Base-by-base conservation (phyloP, 495 filamentous ascomycete genomes). In the Penicillium maclennaniae region DNA sequence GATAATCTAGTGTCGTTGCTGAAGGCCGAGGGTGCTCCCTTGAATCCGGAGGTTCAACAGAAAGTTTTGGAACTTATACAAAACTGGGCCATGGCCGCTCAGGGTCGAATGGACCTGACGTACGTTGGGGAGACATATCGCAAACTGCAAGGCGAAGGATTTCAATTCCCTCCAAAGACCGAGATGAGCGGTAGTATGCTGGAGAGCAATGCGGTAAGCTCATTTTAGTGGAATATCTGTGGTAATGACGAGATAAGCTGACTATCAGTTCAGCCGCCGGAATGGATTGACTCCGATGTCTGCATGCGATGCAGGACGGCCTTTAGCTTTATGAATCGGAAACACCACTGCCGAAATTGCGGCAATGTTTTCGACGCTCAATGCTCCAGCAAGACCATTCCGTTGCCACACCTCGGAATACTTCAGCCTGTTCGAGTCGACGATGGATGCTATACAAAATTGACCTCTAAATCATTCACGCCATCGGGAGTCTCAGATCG, bases 211-310 rank as follows among this genome's bases (percentile, higher is more conserved):
- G 93, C 93, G 47, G 92, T 97, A 79, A 69, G 90, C 53, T 50
- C n/a, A n/a, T n/a, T n/a, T n/a, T n/a, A n/a, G n/a, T n/a, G n/a
- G n/a, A n/a, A n/a, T 17, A 16, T 40, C 2, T 6, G 17, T 16
- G 6, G 23, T 3, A 50, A 19, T 34, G 10, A 34, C 31, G 31
- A 14, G 10, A 12, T 52, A 7, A 16, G 21, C 45, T 43, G 44
- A 62, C n/a, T 63, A 6, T 52, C 51, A 56, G 34, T 47, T 40
- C 57, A 96, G 92, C 93, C 93, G 4, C 93, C 93, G 4, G 93
- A 97, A 68, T 98, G 93, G 93, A 86, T 86, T 27, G 95, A 98
- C 69, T 96, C 92, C 1, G 93, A 98, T 60, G 93, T 98, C 21
- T 98, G 93, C 63, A 97, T 98, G 93, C 84, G 93, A 67, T 98